Evolutionary conservation across 1,139 yeast species (phyloP), one percentile per base, ranked within the genome.

Genomic region (Candida labiduridarum): DNA sequence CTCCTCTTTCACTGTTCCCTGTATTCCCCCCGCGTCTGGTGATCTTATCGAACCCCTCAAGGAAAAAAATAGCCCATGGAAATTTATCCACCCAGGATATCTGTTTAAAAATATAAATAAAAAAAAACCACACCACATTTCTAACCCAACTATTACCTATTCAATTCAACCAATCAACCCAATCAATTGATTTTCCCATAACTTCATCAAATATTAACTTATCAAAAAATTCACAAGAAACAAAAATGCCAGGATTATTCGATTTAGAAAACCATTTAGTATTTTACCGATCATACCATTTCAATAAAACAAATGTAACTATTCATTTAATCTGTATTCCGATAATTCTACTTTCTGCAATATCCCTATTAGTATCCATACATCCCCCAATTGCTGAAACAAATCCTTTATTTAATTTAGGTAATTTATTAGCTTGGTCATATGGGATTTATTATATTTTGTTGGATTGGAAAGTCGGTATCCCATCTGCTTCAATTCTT

Each of bases 261-360:
- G 80, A 85, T 58, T 71, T 89, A 34, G 79, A 80, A 48, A 78
- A 79, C 36, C 97, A 92, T 59, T 76, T 92, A 49, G 83, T 84
- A 25, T 89, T 89, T 62, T 94, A 94, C 73, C 84, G 95, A 66
- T 79, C 89, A 2, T 92, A 92, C 64, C 99, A 94, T 66, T 76
- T 78, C 64, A 76, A 89, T 63, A 71, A 72, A 12, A 74, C 71
- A 47, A 94, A 94, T 68, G 95, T 91, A 10, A 59, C 76, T 9
- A 88, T 94, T 54, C 99, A 94, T 63, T 69, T 87, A 49, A 65
- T 81, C 3, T 91, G 91, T 62, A 92, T 94, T 41, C 98, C 98
- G 0, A 67, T 83, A 14, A 90, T 94, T 50, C 71, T 89, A 22
- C 69, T 80, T 49, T 73, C 90, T 1, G 69, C 85, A 2, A 64